These are phyloP conservation scores for Fusarium sp. DNA, from an alignment of 2,329 filamentous ascomycete species.

Conservation along the genomic window DNA sequence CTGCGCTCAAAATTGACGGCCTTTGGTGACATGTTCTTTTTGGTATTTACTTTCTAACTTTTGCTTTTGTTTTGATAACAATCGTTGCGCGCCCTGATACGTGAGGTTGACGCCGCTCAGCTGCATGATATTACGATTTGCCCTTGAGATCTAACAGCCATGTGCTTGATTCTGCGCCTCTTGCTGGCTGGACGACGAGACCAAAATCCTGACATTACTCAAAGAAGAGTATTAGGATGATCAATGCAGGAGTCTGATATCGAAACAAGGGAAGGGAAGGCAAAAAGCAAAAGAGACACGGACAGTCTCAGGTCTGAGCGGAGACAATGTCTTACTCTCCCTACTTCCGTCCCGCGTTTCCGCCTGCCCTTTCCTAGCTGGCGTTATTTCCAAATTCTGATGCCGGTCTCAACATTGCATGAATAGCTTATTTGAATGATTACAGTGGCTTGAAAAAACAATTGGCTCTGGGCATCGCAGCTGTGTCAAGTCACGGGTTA, in stretches of 20 bases:
- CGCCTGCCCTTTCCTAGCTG: neutral
- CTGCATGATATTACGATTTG: conserved; percentile 1
- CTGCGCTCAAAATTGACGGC: neutral
- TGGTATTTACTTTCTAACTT: neutral
- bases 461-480: neutral
- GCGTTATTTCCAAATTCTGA: neutral
- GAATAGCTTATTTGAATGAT: neutral
- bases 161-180: conserved; percentile 7
- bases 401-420: neutral
- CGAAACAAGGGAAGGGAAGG: neutral
- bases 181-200: conserved; percentile 26
- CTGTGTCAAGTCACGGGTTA: neutral
- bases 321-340: conserved; percentile 22
- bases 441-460: neutral
- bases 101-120: neutral
- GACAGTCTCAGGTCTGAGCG: neutral
- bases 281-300: neutral
- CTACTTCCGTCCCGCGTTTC: conserved; percentile 10
- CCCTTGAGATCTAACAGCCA: neutral
- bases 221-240: neutral
- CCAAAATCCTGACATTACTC: neutral
- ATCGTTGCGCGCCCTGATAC: neutral
- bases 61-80: neutral
- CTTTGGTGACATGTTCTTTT: neutral
- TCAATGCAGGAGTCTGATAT: neutral